Percentiles rank a stretch among this genome's conserved stretches.
Conservation (phyloP, 257 asterid genomes). For the Scutellaria baicalensis region DNA sequence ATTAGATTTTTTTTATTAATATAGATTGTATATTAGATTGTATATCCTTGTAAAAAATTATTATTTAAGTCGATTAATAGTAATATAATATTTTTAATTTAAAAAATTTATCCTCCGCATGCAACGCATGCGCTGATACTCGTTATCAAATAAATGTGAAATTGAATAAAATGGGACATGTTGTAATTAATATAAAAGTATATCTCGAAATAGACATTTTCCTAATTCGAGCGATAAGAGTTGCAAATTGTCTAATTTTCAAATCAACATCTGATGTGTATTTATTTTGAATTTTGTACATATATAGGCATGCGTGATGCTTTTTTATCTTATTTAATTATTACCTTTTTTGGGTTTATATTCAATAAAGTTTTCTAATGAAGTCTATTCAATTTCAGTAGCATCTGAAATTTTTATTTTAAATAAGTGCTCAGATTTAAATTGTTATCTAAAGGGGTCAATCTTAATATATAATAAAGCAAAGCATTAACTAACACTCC, state of each 20-base stretch:
- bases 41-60: too few species aligned
- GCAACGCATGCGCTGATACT: too few species aligned
- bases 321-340: background rate
- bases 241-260: background rate
- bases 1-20: too few species aligned
- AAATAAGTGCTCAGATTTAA: background rate
- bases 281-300: background rate
- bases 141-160: background rate
- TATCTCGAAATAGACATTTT: constrained; percentile 14
- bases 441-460: background rate
- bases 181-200: background rate
- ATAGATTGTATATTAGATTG: too few species aligned
- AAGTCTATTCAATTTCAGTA: background rate
- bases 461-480: background rate
- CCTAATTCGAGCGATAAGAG: constrained; percentile 5
- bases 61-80: too few species aligned
- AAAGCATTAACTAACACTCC: background rate
- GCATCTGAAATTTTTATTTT: too few species aligned
- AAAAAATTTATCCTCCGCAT: too few species aligned
- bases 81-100: too few species aligned
- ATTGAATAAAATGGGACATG: background rate
- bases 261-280: constrained; percentile 18
- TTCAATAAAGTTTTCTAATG: background rate
- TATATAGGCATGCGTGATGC: background rate
- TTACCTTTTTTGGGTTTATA: background rate